Conservation (phyloP, 495 filamentous ascomycete species). For the Aspergillus bertholletiae region DNA sequence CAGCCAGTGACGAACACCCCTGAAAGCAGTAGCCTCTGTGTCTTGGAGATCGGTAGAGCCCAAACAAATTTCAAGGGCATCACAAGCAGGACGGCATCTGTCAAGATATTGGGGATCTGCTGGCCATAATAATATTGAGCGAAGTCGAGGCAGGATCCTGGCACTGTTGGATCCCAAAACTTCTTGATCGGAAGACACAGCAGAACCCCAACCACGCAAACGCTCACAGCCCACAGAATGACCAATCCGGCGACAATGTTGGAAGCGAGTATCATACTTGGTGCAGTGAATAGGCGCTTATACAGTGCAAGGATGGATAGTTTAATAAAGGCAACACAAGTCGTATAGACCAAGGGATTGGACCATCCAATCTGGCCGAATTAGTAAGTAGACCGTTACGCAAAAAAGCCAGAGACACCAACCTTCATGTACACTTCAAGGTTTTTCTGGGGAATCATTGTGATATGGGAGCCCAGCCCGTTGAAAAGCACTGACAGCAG, state of each 20-base stretch:
- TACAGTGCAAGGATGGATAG: conserved; percentile 43
- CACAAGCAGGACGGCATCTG: conserved; percentile 40
- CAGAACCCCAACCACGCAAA: conserved; percentile 28
- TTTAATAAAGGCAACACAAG: conserved; percentile 33
- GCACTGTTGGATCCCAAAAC: conserved; percentile 23
- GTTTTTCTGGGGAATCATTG: conserved; percentile 26
- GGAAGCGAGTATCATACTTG: conserved; percentile 22
- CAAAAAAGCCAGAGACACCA: not conserved
- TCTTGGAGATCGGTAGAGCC: conserved; percentile 35
- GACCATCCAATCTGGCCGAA: conserved; percentile 18
- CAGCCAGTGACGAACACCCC: conserved; percentile 40
- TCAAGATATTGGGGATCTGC: conserved; percentile 40
- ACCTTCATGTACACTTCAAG: conserved; percentile 27
- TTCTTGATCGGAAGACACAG: conserved; percentile 33
- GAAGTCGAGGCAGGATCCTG: conserved; percentile 30
- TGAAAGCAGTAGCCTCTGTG: conserved; percentile 34
- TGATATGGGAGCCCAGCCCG: conserved; percentile 33
- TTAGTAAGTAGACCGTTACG: too few species aligned
- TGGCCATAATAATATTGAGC: conserved; percentile 31
- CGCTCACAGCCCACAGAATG: conserved; percentile 28
- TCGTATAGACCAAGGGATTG: conserved; percentile 31
- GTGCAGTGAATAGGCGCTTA: conserved; percentile 32
- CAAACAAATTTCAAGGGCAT: conserved; percentile 50
- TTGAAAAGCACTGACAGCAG: conserved; percentile 24
- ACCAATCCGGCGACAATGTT: conserved; percentile 25